Conservation (phyloP, 805 yeast genomes). For the Candida adriatica region DNA sequence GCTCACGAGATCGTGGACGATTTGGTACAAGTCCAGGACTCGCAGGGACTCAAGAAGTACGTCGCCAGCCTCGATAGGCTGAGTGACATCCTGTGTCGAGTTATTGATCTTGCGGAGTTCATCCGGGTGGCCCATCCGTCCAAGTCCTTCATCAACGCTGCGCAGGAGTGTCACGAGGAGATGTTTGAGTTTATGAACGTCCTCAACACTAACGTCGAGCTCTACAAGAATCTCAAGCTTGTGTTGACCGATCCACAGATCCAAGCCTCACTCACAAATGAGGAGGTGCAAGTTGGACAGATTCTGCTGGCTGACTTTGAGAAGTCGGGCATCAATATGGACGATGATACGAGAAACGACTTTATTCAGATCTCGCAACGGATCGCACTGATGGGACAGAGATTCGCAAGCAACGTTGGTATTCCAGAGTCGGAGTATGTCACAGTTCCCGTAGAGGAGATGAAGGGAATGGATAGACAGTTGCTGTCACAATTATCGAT, state of each 20-base stretch:
- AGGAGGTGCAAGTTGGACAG: conserved; percentile 78
- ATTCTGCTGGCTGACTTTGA: conserved; percentile 79
- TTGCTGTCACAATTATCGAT: conserved; percentile 24
- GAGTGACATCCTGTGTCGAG: conserved; percentile 85
- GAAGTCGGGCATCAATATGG: conserved; percentile 83
- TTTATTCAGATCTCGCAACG: conserved; percentile 77
- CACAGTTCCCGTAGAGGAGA: conserved; percentile 16
- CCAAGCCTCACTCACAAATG: conserved; percentile 41
- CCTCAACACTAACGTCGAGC: conserved; percentile 73
- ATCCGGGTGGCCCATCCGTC: conserved; percentile 85
- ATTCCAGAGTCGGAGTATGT: conserved; percentile 14
- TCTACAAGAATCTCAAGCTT: conserved; percentile 49
- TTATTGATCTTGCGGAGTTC: conserved; percentile 90
- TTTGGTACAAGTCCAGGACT: conserved; percentile 43
- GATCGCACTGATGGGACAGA: conserved; percentile 76
- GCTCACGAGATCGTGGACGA: conserved; percentile 57
- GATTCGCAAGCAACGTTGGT: conserved; percentile 38
- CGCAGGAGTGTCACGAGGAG: conserved; percentile 80
- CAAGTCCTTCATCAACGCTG: conserved; percentile 60
- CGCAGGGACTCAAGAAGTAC: conserved; percentile 39
- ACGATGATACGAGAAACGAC: conserved; percentile 49
- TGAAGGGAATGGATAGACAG: conserved; percentile 18
- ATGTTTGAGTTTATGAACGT: conserved; percentile 93
- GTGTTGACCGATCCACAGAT: conserved; percentile 38
- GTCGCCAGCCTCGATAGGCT: conserved; percentile 71